Evolutionary conservation across 2,329 filamentous ascomycete genomes (phyloP), one percentile per base, ranked within the genome.

Genomic region (Eurotiales sp.): DNA sequence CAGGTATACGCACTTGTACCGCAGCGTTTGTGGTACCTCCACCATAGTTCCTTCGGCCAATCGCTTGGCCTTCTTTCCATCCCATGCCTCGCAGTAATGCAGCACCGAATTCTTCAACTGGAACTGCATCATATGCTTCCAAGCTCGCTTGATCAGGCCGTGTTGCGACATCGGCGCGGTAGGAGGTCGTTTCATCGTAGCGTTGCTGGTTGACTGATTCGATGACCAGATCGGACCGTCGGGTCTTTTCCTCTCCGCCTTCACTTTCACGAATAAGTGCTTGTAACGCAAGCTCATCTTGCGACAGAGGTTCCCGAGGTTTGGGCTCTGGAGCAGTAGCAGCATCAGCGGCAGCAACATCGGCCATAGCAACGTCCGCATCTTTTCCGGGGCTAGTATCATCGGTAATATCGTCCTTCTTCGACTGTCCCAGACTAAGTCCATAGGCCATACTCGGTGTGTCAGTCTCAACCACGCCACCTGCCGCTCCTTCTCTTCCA

Each of bases 21-120:
- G n/a, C n/a, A n/a, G n/a, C 87, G 5, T 72, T 77, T 3, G 61
- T 56, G 30, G 64, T 58, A 58, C 68, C 58, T 10, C 22, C 29
- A 15, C 70, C 70, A 50, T 79, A 74, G 21, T 78, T 74, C 50
- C 83, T 80, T 56, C 63, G 68, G 72, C 86, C 75, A 46, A 83
- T 76, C 34, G 74, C 71, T 56, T 82, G 77, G 15, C 78, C 83
- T 56, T 84, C 82, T 62, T 96, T 90, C 91, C 92, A 96, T 8
- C 93, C 93, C 88, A 97, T 96, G 8, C 91, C 90, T 27, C 91
- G 84, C 30, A 99, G 78, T 57, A 97, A 77, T 0, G 91, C 90
- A 15, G 90, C 87, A 7, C 93, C 93, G 58, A 97, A 99, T 61
- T 96, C 90, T 59, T 96, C 92, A 14, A 97, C 90, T 0, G 93